phyloP scores from a whole-genome alignment of 495 filamentous ascomycete genomes.

The Talaromyces proteolyticus region DNA sequence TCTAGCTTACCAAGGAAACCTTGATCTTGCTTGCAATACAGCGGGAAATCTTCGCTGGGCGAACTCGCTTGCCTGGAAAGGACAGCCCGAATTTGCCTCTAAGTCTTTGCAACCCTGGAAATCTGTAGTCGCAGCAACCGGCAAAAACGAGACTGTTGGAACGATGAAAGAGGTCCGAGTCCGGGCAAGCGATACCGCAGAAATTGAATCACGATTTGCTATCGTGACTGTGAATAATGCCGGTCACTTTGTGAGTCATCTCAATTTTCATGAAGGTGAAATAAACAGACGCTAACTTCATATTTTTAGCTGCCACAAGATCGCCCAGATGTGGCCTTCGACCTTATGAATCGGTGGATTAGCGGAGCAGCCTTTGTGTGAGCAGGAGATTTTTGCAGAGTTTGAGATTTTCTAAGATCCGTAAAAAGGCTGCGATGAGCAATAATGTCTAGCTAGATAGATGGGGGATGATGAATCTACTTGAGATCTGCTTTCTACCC shows the following conservation, averaged over 20 bases:
- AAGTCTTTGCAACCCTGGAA: conserved; percentile 28
- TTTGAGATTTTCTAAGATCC: no score
- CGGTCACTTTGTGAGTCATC: conserved; percentile 1
- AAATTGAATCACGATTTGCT: conserved; percentile 1
- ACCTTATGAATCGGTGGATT: conserved; percentile 30
- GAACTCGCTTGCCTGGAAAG: conserved; percentile 33
- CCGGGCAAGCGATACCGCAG: not conserved
- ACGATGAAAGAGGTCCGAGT: not conserved
- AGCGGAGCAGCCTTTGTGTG: conserved; percentile 14
- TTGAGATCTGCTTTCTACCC: no score
- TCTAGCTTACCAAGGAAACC: conserved; percentile 40
- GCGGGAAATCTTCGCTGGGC: conserved; percentile 36
- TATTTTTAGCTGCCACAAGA: conserved; percentile 25
- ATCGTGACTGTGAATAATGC: conserved; percentile 4
- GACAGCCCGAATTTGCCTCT: conserved; percentile 33
- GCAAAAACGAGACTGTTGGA: not conserved
- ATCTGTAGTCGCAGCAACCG: conserved; percentile 10
- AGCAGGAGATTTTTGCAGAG: no score
- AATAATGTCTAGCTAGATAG: no score
- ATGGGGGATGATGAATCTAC: no score
- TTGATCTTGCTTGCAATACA: conserved; percentile 41
- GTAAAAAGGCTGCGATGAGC: no score
- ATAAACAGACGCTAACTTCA: conserved; percentile 2
- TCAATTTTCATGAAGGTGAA: not conserved
- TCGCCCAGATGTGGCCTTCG: conserved; percentile 27